A percentile compares a stretch with the other conserved stretches of the same genome.
Conservation (phyloP, 257 asterid genomes). For the Schizonepeta tenuifolia region DNA sequence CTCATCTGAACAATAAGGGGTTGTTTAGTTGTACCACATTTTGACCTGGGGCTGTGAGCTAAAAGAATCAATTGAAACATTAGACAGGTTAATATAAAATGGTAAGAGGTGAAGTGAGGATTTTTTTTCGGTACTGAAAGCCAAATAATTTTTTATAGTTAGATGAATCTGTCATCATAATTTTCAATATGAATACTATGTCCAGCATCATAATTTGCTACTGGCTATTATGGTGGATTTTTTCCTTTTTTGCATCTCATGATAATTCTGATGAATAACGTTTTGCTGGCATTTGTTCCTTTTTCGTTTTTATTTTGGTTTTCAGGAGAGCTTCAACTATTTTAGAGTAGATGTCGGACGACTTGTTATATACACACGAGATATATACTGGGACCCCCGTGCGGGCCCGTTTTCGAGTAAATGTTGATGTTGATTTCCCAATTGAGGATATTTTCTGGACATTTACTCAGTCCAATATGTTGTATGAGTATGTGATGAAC, state of each 20-base stretch:
- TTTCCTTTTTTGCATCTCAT: neutral
- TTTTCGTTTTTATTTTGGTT: slow-evolving; percentile 2
- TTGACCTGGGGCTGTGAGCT: neutral
- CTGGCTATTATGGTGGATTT: neutral
- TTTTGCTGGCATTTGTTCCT: neutral
- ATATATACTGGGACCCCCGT: slow-evolving; percentile 15
- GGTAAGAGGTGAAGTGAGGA: neutral
- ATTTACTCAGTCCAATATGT: slow-evolving; percentile 1
- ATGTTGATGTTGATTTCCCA: neutral
- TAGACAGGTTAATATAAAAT: neutral
- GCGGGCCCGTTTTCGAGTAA: slow-evolving; percentile 27
- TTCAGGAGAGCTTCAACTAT: slow-evolving; percentile 33
- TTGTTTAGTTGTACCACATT: neutral
- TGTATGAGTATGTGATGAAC: slow-evolving; percentile 19
- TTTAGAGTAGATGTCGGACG: slow-evolving; percentile 30
- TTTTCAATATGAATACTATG: neutral
- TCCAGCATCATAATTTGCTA: neutral
- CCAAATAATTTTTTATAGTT: too few species aligned
- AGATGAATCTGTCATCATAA: neutral
- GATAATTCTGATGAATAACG: neutral
- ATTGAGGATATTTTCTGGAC: slow-evolving; percentile 20
- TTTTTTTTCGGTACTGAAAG: neutral
- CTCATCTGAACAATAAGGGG: neutral
- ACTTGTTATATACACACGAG: slow-evolving; percentile 28
- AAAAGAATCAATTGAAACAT: neutral